Percentiles rank a stretch among this genome's conserved stretches.
These are phyloP conservation scores for Candida manassasensis DNA, from an alignment of 805 yeast genomes.

Conservation along the genomic window DNA sequence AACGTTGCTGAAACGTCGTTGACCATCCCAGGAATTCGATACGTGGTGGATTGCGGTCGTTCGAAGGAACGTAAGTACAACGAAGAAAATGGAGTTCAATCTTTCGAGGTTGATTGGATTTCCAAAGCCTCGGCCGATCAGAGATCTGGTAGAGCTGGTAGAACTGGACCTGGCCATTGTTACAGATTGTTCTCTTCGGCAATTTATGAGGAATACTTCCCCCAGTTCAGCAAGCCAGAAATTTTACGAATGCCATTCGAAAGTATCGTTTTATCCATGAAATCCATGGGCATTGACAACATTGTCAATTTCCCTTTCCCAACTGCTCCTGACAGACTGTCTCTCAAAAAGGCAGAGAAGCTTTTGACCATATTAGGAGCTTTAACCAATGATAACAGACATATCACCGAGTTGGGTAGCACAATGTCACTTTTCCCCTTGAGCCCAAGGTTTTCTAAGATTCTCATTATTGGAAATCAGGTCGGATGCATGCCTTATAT, in stretches of 20 bases:
- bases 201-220: conserved; percentile 80
- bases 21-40: conserved; percentile 92
- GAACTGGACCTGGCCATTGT: conserved; percentile 98
- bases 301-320: conserved; percentile 94
- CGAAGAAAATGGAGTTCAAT: conserved; percentile 84
- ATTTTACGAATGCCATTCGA: conserved; percentile 94
- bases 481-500: conserved; percentile 79
- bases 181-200: conserved; percentile 92
- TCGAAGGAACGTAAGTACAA: conserved; percentile 83
- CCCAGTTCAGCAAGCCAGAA: conserved; percentile 82
- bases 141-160: conserved; percentile 95
- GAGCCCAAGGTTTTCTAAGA: conserved; percentile 89
- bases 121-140: conserved; percentile 95
- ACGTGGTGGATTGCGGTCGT: conserved; percentile 94
- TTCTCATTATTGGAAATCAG: conserved; percentile 84
- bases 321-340: conserved; percentile 72
- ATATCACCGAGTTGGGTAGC: conserved; percentile 73
- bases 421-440: conserved; percentile 89
- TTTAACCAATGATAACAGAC: conserved; percentile 44
- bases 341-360: conserved; percentile 62
- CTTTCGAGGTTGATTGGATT: conserved; percentile 86
- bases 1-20: conserved; percentile 97
- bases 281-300: conserved; percentile 92
- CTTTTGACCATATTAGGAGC: conserved; percentile 77
- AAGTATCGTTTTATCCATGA: conserved; percentile 93